These are phyloP conservation scores for Arabidopsis arenosa DNA, from an alignment of 345 rosid species.

Conservation along the genomic window DNA sequence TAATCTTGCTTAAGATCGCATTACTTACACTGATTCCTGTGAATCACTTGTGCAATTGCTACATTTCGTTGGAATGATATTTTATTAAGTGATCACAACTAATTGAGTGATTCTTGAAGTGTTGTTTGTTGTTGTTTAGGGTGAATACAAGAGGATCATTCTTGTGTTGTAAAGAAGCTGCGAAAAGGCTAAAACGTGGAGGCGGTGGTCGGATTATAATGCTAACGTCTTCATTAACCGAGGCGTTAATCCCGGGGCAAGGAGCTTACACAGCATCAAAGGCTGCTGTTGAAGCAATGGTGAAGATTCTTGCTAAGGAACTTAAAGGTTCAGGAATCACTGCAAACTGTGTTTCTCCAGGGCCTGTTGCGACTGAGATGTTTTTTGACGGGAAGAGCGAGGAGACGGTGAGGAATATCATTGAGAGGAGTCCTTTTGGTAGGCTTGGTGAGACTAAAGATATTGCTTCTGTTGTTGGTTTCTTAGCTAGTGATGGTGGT, in stretches of 20 bases:
- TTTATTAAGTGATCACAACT: too few relatives aligned
- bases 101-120: constrained; percentile 8
- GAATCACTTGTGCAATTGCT: too few relatives aligned
- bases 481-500: constrained; percentile 59
- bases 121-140: constrained; percentile 8
- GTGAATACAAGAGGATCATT: constrained; percentile 61
- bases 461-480: constrained; percentile 55
- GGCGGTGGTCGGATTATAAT: constrained; percentile 55
- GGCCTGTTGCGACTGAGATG: constrained; percentile 60
- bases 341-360: constrained; percentile 62
- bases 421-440: constrained; percentile 47
- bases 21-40: too few relatives aligned
- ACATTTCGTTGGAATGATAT: too few relatives aligned
- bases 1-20: too few relatives aligned
- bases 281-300: constrained; percentile 59
- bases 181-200: constrained; percentile 51
- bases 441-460: constrained; percentile 55
- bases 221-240: constrained; percentile 48
- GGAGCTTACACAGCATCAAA: constrained; percentile 54
- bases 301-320: constrained; percentile 57
- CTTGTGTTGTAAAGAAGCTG: constrained; percentile 54
- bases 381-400: constrained; percentile 52
- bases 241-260: constrained; percentile 41
- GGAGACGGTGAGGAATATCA: constrained; percentile 42
- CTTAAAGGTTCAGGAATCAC: constrained; percentile 59